Conservation (phyloP, 768 basidiomycete genomes). For the Xerocomus brunneocitrinus region DNA sequence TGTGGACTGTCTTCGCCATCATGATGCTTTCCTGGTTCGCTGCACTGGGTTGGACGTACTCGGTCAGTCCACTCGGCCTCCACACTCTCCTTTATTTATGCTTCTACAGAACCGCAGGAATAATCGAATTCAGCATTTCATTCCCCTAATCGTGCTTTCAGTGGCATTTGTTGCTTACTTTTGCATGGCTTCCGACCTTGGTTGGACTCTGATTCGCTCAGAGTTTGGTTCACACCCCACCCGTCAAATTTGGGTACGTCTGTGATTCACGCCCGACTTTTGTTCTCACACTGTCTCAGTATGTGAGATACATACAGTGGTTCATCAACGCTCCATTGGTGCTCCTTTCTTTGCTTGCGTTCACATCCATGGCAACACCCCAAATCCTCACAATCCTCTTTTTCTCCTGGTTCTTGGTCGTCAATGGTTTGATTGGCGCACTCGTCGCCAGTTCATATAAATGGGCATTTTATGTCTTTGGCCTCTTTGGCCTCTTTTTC, state of each 20-base stretch:
- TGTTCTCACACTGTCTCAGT: slow-evolving; percentile 28
- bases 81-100: neutral
- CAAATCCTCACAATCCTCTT: slow-evolving; percentile 38
- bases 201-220: slow-evolving; percentile 40
- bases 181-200: slow-evolving; percentile 54
- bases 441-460: slow-evolving; percentile 51
- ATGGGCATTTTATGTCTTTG: slow-evolving; percentile 49
- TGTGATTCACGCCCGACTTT: fast-evolving
- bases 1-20: slow-evolving; percentile 52
- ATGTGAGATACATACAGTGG: slow-evolving; percentile 52
- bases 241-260: slow-evolving; percentile 42
- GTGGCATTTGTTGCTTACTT: slow-evolving; percentile 47
- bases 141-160: slow-evolving; percentile 43
- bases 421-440: slow-evolving; percentile 46
- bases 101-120: slow-evolving; percentile 32
- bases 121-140: slow-evolving; percentile 46
- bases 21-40: slow-evolving; percentile 41
- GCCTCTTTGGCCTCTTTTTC: slow-evolving; percentile 42
- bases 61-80: slow-evolving; percentile 8
- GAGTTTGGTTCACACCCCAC: slow-evolving; percentile 30
- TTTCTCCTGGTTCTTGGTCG: slow-evolving; percentile 44
- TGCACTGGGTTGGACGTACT: slow-evolving; percentile 35
- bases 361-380: slow-evolving; percentile 44
- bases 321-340: slow-evolving; percentile 52
- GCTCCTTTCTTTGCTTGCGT: slow-evolving; percentile 42